Percentiles rank a stretch among this genome's conserved stretches.
Evolutionary conservation across 345 rosid genomes (phyloP).

Genomic region (Ricinus communis): DNA sequence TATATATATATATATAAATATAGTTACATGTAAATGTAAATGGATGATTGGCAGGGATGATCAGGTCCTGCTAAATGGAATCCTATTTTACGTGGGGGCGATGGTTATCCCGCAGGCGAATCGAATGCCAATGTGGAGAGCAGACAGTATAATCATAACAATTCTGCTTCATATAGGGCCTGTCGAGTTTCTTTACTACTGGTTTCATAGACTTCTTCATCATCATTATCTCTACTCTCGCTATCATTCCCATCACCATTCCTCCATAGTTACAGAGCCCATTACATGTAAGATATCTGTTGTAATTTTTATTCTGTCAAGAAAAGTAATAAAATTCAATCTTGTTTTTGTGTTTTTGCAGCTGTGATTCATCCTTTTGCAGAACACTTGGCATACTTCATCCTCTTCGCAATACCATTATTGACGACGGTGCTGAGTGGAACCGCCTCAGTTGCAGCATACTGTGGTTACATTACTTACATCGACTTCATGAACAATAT

Average conservation of each 20-base stretch:
- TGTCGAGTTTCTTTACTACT: conserved; percentile 76
- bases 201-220: conserved; percentile 79
- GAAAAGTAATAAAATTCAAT: no score
- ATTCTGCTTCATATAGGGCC: conserved; percentile 65
- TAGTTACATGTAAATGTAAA: no score
- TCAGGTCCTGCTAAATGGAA: conserved; percentile 60
- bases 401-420: conserved; percentile 50
- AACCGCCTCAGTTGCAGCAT: conserved; percentile 29
- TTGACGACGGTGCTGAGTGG: conserved; percentile 24
- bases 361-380: conserved; percentile 89
- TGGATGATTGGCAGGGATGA: conserved; percentile 56
- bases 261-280: conserved; percentile 86
- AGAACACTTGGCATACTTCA: conserved; percentile 53
- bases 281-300: conserved; percentile 55
- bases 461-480: conserved; percentile 39
- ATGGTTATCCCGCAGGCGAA: conserved; percentile 22
- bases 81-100: conserved; percentile 38
- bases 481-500: conserved; percentile 75
- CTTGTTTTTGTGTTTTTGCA: conserved; percentile 32
- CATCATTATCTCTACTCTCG: conserved; percentile 84
- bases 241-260: conserved; percentile 91
- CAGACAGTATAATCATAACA: conserved; percentile 48
- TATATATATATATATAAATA: no score
- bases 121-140: conserved; percentile 61
- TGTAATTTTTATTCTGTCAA: no score